Conservation (phyloP, 129 eudicot genomes). For the Helianthus annuus region DNA sequence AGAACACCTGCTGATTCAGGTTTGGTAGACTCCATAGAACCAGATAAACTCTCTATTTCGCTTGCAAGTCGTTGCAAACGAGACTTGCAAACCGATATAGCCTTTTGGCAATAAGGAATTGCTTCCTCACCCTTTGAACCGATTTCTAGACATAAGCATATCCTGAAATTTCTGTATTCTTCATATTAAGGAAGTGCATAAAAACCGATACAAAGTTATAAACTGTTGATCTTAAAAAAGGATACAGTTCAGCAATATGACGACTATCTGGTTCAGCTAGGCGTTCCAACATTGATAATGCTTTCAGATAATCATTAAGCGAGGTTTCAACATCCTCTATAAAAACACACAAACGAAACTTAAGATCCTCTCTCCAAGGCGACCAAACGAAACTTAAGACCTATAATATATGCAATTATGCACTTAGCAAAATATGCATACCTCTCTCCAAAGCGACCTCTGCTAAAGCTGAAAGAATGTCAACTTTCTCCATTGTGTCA, state of each 20-base stretch:
- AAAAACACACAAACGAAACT: conserved; percentile 24
- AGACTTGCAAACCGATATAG: conserved; percentile 79
- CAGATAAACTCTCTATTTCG: conserved; percentile 50
- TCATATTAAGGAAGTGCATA: conserved; percentile 42
- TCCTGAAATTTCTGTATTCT: conserved; percentile 78
- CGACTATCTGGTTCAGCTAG: conserved; percentile 95
- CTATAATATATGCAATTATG: not conserved
- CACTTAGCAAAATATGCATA: conserved; percentile 21
- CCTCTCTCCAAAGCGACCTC: conserved; percentile 95
- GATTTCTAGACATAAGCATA: conserved; percentile 81
- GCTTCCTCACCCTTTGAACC: conserved; percentile 89
- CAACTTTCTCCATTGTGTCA: conserved; percentile 89
- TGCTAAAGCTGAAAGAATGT: conserved; percentile 81
- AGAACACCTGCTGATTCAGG: conserved; percentile 34
- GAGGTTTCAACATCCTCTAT: conserved; percentile 98
- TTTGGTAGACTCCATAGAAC: conserved; percentile 29
- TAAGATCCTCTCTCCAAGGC: not conserved
- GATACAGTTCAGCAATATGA: conserved; percentile 92
- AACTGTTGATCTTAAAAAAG: conserved; percentile 39
- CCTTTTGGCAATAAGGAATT: conserved; percentile 90
- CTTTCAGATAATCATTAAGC: conserved; percentile 81
- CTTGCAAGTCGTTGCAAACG: conserved; percentile 65
- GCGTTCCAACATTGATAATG: conserved; percentile 85
- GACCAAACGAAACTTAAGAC: not conserved
- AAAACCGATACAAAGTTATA: not conserved